Evolutionary conservation across 352 stramenopile species (phyloP).

Genomic region (Halophytophthora polymorphica): DNA sequence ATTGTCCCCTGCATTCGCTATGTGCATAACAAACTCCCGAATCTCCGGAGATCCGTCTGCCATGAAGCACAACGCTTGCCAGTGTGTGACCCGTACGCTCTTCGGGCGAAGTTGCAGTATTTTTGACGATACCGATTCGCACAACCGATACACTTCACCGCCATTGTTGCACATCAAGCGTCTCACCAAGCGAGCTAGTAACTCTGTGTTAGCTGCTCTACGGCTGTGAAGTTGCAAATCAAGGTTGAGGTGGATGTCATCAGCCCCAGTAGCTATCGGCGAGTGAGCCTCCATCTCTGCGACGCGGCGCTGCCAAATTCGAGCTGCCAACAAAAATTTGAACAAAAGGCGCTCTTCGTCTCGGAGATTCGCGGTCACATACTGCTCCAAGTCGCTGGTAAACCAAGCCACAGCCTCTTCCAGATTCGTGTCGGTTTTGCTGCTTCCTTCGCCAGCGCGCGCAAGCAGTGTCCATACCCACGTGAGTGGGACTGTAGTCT

Average conservation of each 20-base stretch:
- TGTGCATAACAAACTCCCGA: slow-evolving; percentile 23
- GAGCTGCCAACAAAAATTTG: slow-evolving; percentile 34
- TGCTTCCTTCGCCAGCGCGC: slow-evolving; percentile 15
- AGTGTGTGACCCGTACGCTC: slow-evolving; percentile 11
- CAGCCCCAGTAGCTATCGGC: neutral
- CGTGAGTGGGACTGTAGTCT: slow-evolving; percentile 8
- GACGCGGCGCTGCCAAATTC: slow-evolving; percentile 27
- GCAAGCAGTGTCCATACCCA: slow-evolving; percentile 43
- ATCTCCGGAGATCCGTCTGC: slow-evolving; percentile 22
- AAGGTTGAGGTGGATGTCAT: neutral
- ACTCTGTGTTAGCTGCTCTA: neutral
- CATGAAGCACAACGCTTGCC: slow-evolving; percentile 30
- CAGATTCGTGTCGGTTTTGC: slow-evolving; percentile 12
- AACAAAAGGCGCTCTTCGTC: slow-evolving; percentile 35
- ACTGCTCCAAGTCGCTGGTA: slow-evolving; percentile 17
- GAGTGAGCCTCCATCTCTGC: slow-evolving; percentile 2
- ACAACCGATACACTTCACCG: neutral
- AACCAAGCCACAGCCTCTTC: slow-evolving; percentile 23
- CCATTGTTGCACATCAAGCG: slow-evolving; percentile 4
- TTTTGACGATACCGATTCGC: slow-evolving; percentile 11
- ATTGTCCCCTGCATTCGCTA: slow-evolving; percentile 11
- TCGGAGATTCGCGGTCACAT: slow-evolving; percentile 21
- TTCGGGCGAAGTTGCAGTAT: slow-evolving; percentile 24
- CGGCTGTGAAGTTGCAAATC: neutral
- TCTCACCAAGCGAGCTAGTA: slow-evolving; percentile 13